A percentile compares a stretch with the other conserved stretches of the same genome.
phyloP scores from a whole-genome alignment of 495 filamentous ascomycete genomes.

The Xylaria intraflava region DNA sequence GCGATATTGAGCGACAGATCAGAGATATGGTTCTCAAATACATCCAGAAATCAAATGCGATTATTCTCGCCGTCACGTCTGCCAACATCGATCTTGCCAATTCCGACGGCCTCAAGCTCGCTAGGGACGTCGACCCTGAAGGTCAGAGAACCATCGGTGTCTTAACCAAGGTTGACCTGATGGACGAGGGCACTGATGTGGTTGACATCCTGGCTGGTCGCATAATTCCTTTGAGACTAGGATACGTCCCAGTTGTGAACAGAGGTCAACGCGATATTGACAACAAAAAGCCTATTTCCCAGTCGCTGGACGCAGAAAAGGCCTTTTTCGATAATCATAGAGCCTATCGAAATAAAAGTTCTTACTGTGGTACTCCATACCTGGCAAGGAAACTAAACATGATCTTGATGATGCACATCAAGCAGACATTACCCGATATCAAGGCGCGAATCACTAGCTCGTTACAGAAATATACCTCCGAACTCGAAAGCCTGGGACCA shows the following conservation, averaged over 20 bases:
- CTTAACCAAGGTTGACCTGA: conserved; percentile 96
- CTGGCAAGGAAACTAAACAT: conserved; percentile 94
- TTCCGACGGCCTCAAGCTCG: conserved; percentile 94
- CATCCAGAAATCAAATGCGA: conserved; percentile 96
- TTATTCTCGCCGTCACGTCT: conserved; percentile 92
- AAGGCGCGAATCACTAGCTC: conserved; percentile 90
- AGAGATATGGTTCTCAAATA: conserved; percentile 98
- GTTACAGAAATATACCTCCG: conserved; percentile 82
- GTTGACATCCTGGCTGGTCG: conserved; percentile 98
- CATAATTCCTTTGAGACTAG: conserved; percentile 91
- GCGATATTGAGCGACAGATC: conserved; percentile 97
- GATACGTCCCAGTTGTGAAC: conserved; percentile 98
- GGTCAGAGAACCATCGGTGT: conserved; percentile 98
- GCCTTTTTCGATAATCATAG: conserved; percentile 98
- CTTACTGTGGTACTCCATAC: conserved; percentile 97
- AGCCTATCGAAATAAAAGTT: conserved; percentile 95
- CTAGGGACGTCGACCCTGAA: conserved; percentile 94
- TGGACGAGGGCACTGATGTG: conserved; percentile 99
- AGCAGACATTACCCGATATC: conserved; percentile 98
- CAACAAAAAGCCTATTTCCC: conserved; percentile 89
- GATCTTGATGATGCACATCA: conserved; percentile 99
- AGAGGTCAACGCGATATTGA: conserved; percentile 98
- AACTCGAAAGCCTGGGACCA: conserved; percentile 78
- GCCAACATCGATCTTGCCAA: conserved; percentile 98
- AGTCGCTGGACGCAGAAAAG: conserved; percentile 90